Conservation (phyloP, 345 rosid genomes). For the Mangifera indica region DNA sequence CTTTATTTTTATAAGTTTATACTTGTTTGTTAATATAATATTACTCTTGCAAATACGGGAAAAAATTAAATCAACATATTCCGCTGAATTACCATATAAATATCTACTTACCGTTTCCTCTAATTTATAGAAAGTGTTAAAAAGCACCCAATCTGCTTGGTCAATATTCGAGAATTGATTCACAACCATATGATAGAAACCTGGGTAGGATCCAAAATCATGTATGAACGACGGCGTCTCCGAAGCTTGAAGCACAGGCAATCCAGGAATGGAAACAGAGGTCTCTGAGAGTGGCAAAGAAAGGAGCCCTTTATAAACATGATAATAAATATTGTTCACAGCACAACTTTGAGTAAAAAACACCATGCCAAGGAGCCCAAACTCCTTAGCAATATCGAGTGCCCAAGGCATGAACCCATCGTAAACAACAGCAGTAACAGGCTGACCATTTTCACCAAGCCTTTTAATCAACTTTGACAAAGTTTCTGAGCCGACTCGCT, state of each 20-base stretch:
- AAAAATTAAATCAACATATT: too few relatives aligned
- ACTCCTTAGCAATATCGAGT: background rate
- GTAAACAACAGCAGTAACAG: background rate
- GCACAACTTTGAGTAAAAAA: background rate
- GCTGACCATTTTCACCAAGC: background rate
- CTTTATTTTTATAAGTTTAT: too few relatives aligned
- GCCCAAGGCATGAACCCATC: background rate
- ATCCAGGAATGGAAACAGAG: background rate
- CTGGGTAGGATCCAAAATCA: background rate
- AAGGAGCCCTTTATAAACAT: background rate
- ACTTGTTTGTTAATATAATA: too few relatives aligned
- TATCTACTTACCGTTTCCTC: background rate
- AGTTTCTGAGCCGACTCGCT: background rate
- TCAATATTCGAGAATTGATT: background rate
- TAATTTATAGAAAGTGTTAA: too few relatives aligned
- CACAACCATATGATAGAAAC: background rate
- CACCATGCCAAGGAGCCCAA: background rate
- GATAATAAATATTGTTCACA: background rate
- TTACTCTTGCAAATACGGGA: too few relatives aligned
- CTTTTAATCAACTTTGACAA: background rate
- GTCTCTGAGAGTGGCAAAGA: background rate
- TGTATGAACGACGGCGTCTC: background rate
- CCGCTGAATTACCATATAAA: too few relatives aligned
- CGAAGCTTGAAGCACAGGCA: background rate
- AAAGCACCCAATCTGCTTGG: background rate